Conservation (phyloP, 2,329 filamentous ascomycete species). For the Aureobasidium mangrovei region DNA sequence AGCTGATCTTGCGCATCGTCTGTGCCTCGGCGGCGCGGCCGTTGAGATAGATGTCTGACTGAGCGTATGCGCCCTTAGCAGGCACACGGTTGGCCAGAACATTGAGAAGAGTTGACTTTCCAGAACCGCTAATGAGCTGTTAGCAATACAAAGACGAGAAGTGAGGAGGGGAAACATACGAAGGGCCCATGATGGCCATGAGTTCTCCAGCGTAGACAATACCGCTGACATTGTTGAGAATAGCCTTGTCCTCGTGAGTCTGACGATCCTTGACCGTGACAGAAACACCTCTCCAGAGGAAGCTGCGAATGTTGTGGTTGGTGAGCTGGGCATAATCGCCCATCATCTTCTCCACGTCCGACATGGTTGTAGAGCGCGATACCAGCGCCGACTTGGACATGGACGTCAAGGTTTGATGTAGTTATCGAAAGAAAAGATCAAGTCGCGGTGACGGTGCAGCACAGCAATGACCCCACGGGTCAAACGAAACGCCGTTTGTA, state of each 20-base stretch:
- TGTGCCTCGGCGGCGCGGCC: constrained; percentile 45
- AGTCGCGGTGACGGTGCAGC: not conserved
- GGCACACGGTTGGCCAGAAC: constrained; percentile 58
- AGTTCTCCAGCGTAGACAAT: constrained; percentile 61
- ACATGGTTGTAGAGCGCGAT: constrained; percentile 25
- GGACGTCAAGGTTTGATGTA: not conserved
- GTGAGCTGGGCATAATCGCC: constrained; percentile 44
- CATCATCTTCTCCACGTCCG: constrained; percentile 40
- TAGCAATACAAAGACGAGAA: constrained; percentile 1
- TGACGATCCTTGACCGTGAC: constrained; percentile 65
- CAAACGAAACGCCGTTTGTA: not conserved
- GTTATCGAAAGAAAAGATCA: not conserved
- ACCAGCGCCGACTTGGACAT: not conserved
- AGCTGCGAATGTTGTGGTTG: constrained; percentile 55
- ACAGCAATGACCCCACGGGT: not conserved
- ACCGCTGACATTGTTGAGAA: constrained; percentile 56
- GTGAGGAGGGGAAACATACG: constrained; percentile 29
- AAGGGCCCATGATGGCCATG: constrained; percentile 73
- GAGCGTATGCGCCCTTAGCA: constrained; percentile 44
- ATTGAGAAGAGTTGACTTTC: constrained; percentile 80
- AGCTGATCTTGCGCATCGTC: constrained; percentile 56
- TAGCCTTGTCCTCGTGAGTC: constrained; percentile 53
- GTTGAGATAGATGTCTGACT: constrained; percentile 54
- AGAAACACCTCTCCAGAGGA: constrained; percentile 58
- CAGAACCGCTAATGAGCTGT: constrained; percentile 40